A percentile compares a stretch with the other conserved stretches of the same genome.
These are phyloP conservation scores for Xylariales sp. DNA, from an alignment of 2,329 filamentous ascomycete species.

Conservation along the genomic window DNA sequence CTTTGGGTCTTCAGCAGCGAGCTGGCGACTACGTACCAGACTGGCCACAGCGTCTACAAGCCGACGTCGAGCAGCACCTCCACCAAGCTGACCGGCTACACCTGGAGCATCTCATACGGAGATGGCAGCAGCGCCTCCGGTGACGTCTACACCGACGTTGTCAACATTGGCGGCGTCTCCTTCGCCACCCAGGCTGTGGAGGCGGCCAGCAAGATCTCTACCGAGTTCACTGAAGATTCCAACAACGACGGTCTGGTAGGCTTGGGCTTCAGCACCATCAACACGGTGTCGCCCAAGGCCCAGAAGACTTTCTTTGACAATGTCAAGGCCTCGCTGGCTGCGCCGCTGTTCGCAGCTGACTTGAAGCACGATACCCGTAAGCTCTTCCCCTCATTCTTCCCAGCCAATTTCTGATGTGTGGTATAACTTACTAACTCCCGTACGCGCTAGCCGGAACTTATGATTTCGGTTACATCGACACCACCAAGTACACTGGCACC, in stretches of 20 bases:
- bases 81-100: constrained; percentile 18
- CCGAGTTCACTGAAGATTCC: constrained; percentile 24
- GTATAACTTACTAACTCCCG: too few relatives aligned
- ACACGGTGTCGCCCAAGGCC: constrained; percentile 21
- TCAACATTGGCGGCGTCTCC: constrained; percentile 24
- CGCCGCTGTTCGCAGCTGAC: constrained; percentile 26
- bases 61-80: constrained; percentile 19
- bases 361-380: constrained; percentile 18
- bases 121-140: constrained; percentile 28
- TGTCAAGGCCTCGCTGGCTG: constrained; percentile 17
- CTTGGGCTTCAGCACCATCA: constrained; percentile 28
- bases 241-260: constrained; percentile 28
- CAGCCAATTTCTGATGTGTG: too few relatives aligned
- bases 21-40: constrained; percentile 13
- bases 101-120: constrained; percentile 26
- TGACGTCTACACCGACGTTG: constrained; percentile 25
- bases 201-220: constrained; percentile 21
- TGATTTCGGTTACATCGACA: constrained; percentile 48
- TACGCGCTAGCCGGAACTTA: constrained; percentile 26
- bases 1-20: constrained; percentile 28
- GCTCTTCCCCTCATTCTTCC: background rate
- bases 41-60: constrained; percentile 23
- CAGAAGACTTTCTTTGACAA: constrained; percentile 30
- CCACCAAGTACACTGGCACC: constrained; percentile 47
- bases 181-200: constrained; percentile 24